These are phyloP conservation scores for Fusarium vanettenii DNA, from an alignment of 2,329 filamentous ascomycete species.

Conservation along the genomic window DNA sequence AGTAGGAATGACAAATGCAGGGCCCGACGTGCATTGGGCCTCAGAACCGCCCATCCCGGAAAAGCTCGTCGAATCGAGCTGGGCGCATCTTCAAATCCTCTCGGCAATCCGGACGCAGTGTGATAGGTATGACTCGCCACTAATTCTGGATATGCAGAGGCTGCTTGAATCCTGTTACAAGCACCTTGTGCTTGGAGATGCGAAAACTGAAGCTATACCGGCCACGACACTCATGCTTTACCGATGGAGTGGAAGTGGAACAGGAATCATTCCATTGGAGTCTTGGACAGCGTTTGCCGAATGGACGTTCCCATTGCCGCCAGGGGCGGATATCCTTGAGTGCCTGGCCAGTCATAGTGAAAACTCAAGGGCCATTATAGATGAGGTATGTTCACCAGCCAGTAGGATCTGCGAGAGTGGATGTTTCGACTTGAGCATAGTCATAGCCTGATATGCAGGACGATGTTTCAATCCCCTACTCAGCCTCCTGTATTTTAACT, in stretches of 20 bases:
- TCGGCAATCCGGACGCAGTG: neutral
- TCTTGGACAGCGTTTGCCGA: neutral
- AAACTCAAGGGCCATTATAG: neutral
- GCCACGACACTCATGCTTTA: neutral
- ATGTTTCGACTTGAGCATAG: neutral
- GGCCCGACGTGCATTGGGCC: neutral
- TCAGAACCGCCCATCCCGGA: neutral
- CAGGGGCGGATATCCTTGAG: neutral
- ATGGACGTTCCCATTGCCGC: neutral
- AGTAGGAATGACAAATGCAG: neutral
- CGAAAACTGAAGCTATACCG: neutral
- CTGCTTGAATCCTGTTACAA: neutral
- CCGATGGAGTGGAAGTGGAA: neutral
- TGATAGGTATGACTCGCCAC: neutral
- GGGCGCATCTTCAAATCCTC: neutral
- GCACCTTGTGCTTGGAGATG: neutral
- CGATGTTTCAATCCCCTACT: neutral
- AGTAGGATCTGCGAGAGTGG: neutral
- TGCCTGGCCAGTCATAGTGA: neutral
- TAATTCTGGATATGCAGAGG: neutral
- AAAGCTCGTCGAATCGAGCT: neutral
- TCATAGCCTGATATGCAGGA: neutral
- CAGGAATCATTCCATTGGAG: neutral
- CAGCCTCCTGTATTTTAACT: neutral
- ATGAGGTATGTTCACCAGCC: neutral